Evolutionary conservation across 225 moss, liverwort and hornwort species (phyloP), one percentile per base, ranked within the genome.

Genomic region (Pseudisothecium myosuroides): DNA sequence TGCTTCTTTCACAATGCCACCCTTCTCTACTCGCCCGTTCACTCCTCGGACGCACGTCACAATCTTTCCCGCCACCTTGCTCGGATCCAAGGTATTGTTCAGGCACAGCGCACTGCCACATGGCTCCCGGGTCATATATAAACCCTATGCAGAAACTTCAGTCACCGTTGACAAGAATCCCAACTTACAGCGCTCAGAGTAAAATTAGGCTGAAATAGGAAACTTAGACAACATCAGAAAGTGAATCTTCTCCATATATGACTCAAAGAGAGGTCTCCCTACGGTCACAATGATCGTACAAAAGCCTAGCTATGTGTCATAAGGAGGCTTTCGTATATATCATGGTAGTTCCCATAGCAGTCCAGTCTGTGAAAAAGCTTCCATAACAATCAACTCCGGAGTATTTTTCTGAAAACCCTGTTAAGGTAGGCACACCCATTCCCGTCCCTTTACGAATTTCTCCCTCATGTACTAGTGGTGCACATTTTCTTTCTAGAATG

Each of bases 1-100:
- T 3, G 92, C 95, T 71, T 50, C 39, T 87, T 90, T 94, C 84
- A 96, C 95, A 73, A 94, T 87, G 66, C 90, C 75, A 31, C 95
- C 95, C 88, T 97, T 97, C 80, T 94, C 93, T 10, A 96, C 90
- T 49, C 97, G 94, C 58, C 95, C 95, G 79, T 87, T 93, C 78
- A 96, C 82, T 80, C 97, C 97, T 24, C 96, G 91, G 29, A 91
- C 10, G 83, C 97, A 97, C 10, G 89, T 87, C 76, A 97, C 94
- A 78, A 97, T 95, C 88, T 97, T 97, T 43, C 95, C 96, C 55
- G 63, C 56, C 75, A 95, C 97, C 90, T 96, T 90, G 43, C 83
- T 90, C 56, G 93, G 91, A 89, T 97, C 94, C 93, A 97, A 89
- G 39, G 93, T 85, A 26, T 86, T 91, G 68, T 93, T 83, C 7